Base-by-base conservation (phyloP, 2,329 filamentous ascomycete genomes). In the Colletotrichum liaoningense region DNA sequence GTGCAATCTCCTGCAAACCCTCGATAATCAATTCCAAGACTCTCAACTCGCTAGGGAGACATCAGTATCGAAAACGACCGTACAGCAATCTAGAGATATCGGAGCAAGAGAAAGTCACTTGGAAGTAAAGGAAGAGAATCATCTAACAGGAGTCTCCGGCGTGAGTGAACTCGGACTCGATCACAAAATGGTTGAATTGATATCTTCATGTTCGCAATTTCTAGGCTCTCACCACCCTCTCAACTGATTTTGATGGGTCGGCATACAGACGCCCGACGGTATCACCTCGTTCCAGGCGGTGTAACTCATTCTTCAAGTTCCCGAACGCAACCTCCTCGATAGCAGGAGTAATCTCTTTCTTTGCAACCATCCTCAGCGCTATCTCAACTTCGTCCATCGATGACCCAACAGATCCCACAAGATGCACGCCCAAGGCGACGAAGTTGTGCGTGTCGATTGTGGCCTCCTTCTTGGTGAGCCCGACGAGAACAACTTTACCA, bases 401-500 rank as follows among this genome's bases (percentile, higher is more conserved):
- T 11, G 49, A 54, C 19, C 49, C 49, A 54, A 54, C 22, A 54
- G 49, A 54, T 24, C 49, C 49, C 22, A 54, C 22, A 4, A 54
- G 49, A 5, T 14, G 49, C n/a, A 54, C 49, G 19, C 49, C 49
- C n/a, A 54, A 24, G 22, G 49, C 49, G 4, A 54, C n/a, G 49
- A 54, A 24, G 19, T n/a, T 22, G 4, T 54, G 49, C n/a, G 49
- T 54, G 49, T 54, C 49, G 4, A 54, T 5, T 5, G 49, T 54
- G 49, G 49, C 49, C 49, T 54, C 49, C 49, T 54, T 54, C 49
- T 54, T 54, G n/a, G 64, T 42, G 2, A 67, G 33, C 3, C 63
- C 69, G 14, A 72, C 63, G 22, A 67, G 46, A n/a, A 72, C 69
- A n/a, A 72, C 56, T 7, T 56, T 67, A 4, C 63, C 69, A 14